Base-by-base conservation (phyloP, 2,329 filamentous ascomycete genomes). In the Mollisia scopiformis region DNA sequence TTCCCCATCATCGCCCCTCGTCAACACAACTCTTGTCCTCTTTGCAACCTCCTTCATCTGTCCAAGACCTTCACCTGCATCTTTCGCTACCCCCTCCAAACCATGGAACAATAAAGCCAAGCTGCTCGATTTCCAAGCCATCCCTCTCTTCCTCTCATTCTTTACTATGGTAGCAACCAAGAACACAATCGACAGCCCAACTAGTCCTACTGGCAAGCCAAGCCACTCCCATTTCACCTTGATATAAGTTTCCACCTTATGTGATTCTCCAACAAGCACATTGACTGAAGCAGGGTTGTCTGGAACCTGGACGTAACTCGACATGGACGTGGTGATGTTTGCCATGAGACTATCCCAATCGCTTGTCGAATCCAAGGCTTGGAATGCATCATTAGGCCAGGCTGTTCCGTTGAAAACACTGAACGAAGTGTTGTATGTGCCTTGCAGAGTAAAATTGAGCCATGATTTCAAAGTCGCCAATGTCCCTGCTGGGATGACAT, bases 91-190 rank as follows among this genome's bases (percentile, higher is more conserved):
- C 1, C 58, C 58, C 21, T 56, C 58, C 35, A 56, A 35, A 2
- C 58, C 58, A 52, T 52, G 58, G 14, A 60, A 60, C n/a, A 60
- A 19, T 16, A 60, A 43, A n/a, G 53, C 58, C 46, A 60, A 37
- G 52, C 52, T 56, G 27, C 52, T 60, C 25, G 43, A 51, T 16
- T 52, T 56, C 52, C 46, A 60, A 25, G 46, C 46, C 35, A 56
- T 21, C 21, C 27, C 58, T 25, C 16, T 55, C 52, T 37, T 52
- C 39, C 27, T 51, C 46, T 60, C 53, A 37, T 55, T 56, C 33
- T 14, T 52, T 19, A 60, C 8, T 46, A 60, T 56, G 5, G 43
- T 55, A 37, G 33, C 30, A 6, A 52, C 51, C 16, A 57, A 41
- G 28, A 59, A 59, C 4, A 55, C 16, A 31, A 54, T 55, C 21